Base-by-base conservation (phyloP, 257 asterid genomes). In the Verbena officinalis region DNA sequence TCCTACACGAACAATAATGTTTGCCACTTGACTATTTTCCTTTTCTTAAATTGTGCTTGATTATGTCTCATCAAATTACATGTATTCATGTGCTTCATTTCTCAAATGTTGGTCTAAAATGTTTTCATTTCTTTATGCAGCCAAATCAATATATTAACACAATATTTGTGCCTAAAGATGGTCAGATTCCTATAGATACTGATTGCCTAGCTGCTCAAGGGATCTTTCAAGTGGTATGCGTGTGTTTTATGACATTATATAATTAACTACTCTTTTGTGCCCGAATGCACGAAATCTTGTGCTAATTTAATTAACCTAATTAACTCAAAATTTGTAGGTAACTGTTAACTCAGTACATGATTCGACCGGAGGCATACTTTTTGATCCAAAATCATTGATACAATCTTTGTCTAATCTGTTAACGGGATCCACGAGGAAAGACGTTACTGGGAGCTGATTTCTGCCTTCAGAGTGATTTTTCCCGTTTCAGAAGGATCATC, bases 61-160 rank as follows among this genome's bases (percentile, higher is more conserved):
- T 34, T 58, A n/a, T n/a, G n/a, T n/a, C n/a, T n/a, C n/a, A n/a
- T n/a, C n/a, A n/a, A 64, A 1, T 55, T 63, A 27, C 44, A 55
- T 59, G 34, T 14, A 27, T 31, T 12, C 9, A 4, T 54, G 31
- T 15, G 53, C 20, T 51, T 43, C 60, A n/a, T n/a, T n/a, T n/a
- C n/a, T n/a, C 50, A 60, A 45, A 7, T 1, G 14, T 46, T 16
- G 8, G 46, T 23, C 54, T 54, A 45, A 23, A 16, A 68, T 5
- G 33, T 23, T 77, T 68, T 48, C 5, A 42, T 75, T 64, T 54
- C 53, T 7, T 40, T 67, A 34, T 69, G 80, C 84, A 93, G 97
- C 89, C 95, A 77, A 84, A 71, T 72, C 78, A 71, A 73, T 93
- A 93, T 76, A 75, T 87, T 44, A 86, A 90, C 79, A 86, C 95